These are phyloP conservation scores for Paracamarosporium sp. DNA, from an alignment of 2,329 filamentous ascomycete species.

Conservation along the genomic window DNA sequence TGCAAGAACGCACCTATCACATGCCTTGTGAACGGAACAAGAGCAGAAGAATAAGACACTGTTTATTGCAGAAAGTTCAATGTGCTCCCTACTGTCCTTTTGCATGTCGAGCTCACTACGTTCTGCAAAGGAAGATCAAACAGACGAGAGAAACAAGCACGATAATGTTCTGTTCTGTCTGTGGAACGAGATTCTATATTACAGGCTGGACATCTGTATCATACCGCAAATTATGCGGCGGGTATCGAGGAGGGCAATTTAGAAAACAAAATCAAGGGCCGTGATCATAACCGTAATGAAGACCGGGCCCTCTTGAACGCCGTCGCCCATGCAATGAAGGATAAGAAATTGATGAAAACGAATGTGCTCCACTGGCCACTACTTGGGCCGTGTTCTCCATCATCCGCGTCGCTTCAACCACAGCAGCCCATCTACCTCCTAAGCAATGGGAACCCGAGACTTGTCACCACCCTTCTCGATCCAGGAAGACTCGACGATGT, in stretches of 20 bases:
- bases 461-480: conserved; percentile 74
- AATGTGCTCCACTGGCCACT: neutral
- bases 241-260: conserved; percentile 7
- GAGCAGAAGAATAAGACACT: neutral
- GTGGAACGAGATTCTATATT: neutral
- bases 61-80: neutral
- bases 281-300: neutral
- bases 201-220: neutral
- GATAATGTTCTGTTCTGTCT: neutral
- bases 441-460: conserved; percentile 70
- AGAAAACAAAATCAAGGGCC: neutral
- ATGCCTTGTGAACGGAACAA: neutral
- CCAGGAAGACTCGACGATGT: conserved; percentile 78
- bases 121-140: neutral
- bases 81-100: neutral
- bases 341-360: neutral
- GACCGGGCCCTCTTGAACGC: neutral
- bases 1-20: neutral
- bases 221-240: conserved; percentile 2
- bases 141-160: neutral
- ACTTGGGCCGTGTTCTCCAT: neutral
- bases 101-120: neutral
- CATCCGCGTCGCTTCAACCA: neutral
- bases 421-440: conserved; percentile 21
- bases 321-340: conserved; percentile 11